phyloP scores from a whole-genome alignment of 345 rosid species.

The Heritiera littoralis region DNA sequence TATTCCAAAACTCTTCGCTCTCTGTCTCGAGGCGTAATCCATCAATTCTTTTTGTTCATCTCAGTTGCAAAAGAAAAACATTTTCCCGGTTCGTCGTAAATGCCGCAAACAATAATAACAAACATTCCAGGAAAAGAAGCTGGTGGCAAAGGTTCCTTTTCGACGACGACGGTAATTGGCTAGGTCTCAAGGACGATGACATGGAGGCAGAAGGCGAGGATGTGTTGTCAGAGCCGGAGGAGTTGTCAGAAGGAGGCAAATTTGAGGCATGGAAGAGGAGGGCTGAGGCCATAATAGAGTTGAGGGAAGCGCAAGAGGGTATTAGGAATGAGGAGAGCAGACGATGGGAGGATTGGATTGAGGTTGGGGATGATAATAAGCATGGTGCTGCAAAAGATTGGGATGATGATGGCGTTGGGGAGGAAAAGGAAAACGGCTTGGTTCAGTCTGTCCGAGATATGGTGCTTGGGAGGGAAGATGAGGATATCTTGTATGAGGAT shows the following conservation, averaged over 20 bases:
- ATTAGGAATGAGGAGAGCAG: constrained; percentile 67
- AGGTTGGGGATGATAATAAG: constrained; percentile 36
- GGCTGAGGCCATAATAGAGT: constrained; percentile 85
- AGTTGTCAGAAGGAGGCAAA: constrained; percentile 55
- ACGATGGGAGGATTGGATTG: constrained; percentile 97
- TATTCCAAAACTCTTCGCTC: constrained; percentile 5
- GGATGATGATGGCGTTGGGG: constrained; percentile 36
- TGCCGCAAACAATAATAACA: constrained; percentile 38
- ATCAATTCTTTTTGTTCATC: constrained; percentile 26
- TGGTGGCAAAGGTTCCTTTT: constrained; percentile 91
- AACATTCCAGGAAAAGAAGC: constrained; percentile 40
- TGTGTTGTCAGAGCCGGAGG: constrained; percentile 39
- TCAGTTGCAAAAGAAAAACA: constrained; percentile 30
- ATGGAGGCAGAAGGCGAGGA: constrained; percentile 47
- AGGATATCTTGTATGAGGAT: constrained; percentile 88
- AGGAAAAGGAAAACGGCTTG: constrained; percentile 60
- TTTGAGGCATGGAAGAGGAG: constrained; percentile 94
- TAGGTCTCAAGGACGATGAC: constrained; percentile 69
- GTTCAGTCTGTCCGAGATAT: constrained; percentile 66
- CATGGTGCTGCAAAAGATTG: constrained; percentile 29
- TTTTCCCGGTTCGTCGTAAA: constrained; percentile 47
- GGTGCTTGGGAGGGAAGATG: constrained; percentile 74
- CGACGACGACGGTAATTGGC: constrained; percentile 87
- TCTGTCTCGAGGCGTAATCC: constrained; percentile 22
- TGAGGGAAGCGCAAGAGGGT: constrained; percentile 82